Conservation (phyloP, 305 asterid genomes). For the Ruellia speciosa region DNA sequence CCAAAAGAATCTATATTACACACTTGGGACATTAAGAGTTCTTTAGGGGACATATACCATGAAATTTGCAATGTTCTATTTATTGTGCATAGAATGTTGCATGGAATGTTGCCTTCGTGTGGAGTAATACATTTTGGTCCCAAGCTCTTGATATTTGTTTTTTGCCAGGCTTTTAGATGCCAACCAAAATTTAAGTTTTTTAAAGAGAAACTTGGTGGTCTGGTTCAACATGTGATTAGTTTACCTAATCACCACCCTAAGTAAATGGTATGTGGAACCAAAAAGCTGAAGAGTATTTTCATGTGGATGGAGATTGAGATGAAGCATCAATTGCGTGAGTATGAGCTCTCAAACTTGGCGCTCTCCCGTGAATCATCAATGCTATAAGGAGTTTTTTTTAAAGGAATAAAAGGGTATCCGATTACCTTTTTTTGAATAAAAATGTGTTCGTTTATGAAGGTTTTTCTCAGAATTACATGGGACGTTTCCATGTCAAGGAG, state of each 20-base stretch:
- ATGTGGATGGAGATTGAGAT: no score
- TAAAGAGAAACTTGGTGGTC: background rate
- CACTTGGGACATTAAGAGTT: no score
- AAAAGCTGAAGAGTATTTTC: no score
- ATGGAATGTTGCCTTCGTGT: slow-evolving; percentile 2
- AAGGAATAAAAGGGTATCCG: no score
- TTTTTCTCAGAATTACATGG: slow-evolving; percentile 8
- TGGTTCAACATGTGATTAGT: background rate
- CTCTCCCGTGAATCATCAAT: no score
- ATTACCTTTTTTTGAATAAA: slow-evolving; percentile 1
- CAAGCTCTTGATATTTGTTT: slow-evolving; percentile 9
- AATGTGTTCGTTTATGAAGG: background rate
- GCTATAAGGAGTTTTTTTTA: no score
- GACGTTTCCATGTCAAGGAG: background rate
- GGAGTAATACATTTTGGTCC: slow-evolving; percentile 1
- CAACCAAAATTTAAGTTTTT: slow-evolving; percentile 1
- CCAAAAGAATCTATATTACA: no score
- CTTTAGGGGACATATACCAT: no score
- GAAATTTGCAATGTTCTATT: background rate
- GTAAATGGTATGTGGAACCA: background rate
- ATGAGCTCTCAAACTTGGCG: no score
- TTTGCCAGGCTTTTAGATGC: slow-evolving; percentile 6
- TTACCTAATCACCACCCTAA: background rate
- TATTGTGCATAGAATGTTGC: background rate
- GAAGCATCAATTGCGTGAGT: no score